These are phyloP conservation scores for Boletus sp. DNA, from an alignment of 768 basidiomycete genomes.

Conservation along the genomic window DNA sequence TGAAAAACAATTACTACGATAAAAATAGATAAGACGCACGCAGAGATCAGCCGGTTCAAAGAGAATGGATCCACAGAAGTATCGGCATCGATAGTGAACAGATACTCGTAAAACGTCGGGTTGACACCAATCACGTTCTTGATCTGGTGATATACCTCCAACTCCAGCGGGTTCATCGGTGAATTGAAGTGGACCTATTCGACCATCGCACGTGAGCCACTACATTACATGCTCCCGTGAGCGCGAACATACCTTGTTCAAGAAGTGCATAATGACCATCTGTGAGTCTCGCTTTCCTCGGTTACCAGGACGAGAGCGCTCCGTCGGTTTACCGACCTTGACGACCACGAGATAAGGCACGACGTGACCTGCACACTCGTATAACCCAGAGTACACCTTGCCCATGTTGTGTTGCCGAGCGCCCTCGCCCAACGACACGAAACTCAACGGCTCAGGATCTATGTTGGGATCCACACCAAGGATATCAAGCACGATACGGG, in stretches of 20 bases:
- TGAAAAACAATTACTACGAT: neutral
- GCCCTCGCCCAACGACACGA: conserved; percentile 91
- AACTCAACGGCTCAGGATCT: conserved; percentile 93
- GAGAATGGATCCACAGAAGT: conserved; percentile 89
- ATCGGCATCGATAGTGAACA: conserved; percentile 93
- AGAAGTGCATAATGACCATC: conserved; percentile 93
- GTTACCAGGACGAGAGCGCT: conserved; percentile 91
- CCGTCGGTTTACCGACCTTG: conserved; percentile 94
- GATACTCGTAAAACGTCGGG: conserved; percentile 95
- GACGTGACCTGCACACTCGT: conserved; percentile 92
- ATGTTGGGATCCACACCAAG: conserved; percentile 90
- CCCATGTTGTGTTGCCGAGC: conserved; percentile 97
- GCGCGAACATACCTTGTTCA: conserved; percentile 74
- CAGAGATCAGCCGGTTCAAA: conserved; percentile 87
- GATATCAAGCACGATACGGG: conserved; percentile 94
- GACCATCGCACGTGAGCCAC: neutral
- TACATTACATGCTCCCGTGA: neutral
- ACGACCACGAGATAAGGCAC: conserved; percentile 91
- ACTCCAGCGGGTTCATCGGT: conserved; percentile 93
- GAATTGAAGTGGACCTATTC: conserved; percentile 90
- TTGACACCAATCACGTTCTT: conserved; percentile 99
- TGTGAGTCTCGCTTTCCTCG: conserved; percentile 98
- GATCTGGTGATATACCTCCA: conserved; percentile 99
- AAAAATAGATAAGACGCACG: conserved; percentile 43
- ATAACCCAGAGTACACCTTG: conserved; percentile 94